These are phyloP conservation scores for Erucastrum elatum DNA, from an alignment of 345 rosid species.

Conservation along the genomic window DNA sequence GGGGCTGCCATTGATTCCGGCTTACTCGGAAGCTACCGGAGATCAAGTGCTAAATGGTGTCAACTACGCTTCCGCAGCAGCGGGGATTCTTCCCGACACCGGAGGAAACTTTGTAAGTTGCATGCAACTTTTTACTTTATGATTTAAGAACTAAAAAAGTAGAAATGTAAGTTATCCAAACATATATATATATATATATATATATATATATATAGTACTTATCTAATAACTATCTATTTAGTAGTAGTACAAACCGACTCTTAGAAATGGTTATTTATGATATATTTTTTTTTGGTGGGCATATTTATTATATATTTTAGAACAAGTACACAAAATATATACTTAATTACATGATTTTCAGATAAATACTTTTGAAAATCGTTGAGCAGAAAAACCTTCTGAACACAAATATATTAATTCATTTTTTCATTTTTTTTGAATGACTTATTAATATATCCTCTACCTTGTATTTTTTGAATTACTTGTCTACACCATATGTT, in stretches of 20 bases:
- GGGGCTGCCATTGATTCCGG: conserved; percentile 85
- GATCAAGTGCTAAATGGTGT: conserved; percentile 75
- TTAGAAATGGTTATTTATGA: background rate
- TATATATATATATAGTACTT: background rate
- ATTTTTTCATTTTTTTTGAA: too few relatives aligned
- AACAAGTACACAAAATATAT: background rate
- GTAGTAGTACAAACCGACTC: background rate
- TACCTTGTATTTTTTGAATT: too few relatives aligned
- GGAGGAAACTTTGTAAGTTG: conserved; percentile 83
- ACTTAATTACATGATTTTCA: background rate
- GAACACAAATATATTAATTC: background rate
- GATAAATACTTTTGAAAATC: background rate
- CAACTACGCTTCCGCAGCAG: conserved; percentile 97
- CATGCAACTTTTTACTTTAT: background rate
- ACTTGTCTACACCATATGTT: too few relatives aligned
- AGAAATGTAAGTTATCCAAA: background rate
- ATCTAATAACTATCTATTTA: background rate
- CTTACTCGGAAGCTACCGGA: conserved; percentile 76
- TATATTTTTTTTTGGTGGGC: too few relatives aligned
- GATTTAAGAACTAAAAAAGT: background rate
- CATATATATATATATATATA: background rate
- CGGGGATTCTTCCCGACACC: conserved; percentile 86
- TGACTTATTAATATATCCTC: too few relatives aligned
- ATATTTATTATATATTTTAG: background rate
- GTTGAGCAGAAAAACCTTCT: background rate